phyloP scores from a whole-genome alignment of 108 stramenopile genomes.

The Chaetoceros muelleri region DNA sequence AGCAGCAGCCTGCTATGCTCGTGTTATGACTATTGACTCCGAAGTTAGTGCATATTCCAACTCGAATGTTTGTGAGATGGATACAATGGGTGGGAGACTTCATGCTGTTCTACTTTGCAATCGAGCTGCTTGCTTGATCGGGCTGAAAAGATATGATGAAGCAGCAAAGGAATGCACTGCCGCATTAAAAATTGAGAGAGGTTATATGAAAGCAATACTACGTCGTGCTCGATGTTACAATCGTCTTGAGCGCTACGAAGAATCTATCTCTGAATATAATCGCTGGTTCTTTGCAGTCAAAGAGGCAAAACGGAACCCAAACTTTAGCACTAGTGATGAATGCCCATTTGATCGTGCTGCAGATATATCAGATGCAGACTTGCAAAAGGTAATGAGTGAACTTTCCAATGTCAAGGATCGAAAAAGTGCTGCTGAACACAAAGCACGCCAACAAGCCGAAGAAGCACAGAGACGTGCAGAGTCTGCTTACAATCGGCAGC shows the following conservation, averaged over 20 bases:
- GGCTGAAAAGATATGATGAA: conserved; percentile 45
- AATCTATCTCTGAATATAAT: conserved; percentile 62
- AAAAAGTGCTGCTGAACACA: conserved; percentile 24
- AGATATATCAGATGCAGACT: conserved; percentile 40
- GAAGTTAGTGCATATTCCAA: conserved; percentile 15
- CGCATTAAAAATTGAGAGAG: conserved; percentile 70
- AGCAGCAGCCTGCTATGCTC: conserved; percentile 58
- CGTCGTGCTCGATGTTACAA: conserved; percentile 69
- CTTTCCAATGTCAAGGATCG: conserved; percentile 38
- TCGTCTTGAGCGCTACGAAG: conserved; percentile 45
- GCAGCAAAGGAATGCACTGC: conserved; percentile 74
- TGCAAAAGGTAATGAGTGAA: conserved; percentile 44
- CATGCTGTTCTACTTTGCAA: conserved; percentile 86
- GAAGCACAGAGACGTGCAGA: conserved; percentile 31
- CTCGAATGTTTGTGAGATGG: conserved; percentile 14
- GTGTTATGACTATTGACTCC: conserved; percentile 49
- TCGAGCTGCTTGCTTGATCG: conserved; percentile 84
- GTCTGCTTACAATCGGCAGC: conserved; percentile 25
- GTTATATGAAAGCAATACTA: conserved; percentile 85
- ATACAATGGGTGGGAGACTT: conserved; percentile 52
- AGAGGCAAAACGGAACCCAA: conserved; percentile 29
- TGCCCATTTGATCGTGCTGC: conserved; percentile 64
- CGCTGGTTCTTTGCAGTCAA: conserved; percentile 50
- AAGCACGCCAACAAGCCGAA: conserved; percentile 10
- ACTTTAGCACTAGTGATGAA: conserved; percentile 19